Base-by-base conservation (phyloP, 345 rosid genomes). In the Eucalyptus curtisii region DNA sequence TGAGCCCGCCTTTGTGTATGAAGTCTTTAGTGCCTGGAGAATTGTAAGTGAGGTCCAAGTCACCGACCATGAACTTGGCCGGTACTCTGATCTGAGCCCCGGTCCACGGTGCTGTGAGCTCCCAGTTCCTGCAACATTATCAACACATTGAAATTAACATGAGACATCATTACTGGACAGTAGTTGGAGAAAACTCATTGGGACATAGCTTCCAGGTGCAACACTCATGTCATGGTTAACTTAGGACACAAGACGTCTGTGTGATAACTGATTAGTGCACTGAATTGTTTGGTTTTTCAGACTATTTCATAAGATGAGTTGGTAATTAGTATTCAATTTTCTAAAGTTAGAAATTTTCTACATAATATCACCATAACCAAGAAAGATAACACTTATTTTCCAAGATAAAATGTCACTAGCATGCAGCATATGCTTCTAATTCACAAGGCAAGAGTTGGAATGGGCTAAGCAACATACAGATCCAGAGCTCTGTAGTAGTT, bases 401-500 rank as follows among this genome's bases (percentile, higher is more conserved):
- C 25, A 37, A 19, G 22, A 76, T 71, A 37, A 37, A 86, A 40
- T 7, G 10, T 24, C 42, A 30, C 57, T 27, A 31, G 19, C 31
- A 45, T 66, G 33, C 30, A 59, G 13, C 5, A 87, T 16, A 66
- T 61, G 40, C 24, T 64, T 30, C 57, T 17, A 45, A 85, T 50
- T 15, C 57, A 49, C 31, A 37, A 25, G 48, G 11, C 64, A 87
- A 30, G 1, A 19, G 47, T 33, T 20, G 31, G 30, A 86, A 89
- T 44, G 71, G 52, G 61, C 40, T 79, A 40, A 87, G 53, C 66
- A 37, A 87, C 93, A 49, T 94, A 96, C 99, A 91, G 87, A 88
- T 96, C 92, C 87, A 95, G 19, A 80, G 93, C 93, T 86, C 99
- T 93, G 91, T 97, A 97, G 92, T 96, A 96, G 94, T 97, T 97